These are phyloP conservation scores for Acanthamoeba sp. DNA, from an alignment of 208 protist genomes.

Conservation along the genomic window DNA sequence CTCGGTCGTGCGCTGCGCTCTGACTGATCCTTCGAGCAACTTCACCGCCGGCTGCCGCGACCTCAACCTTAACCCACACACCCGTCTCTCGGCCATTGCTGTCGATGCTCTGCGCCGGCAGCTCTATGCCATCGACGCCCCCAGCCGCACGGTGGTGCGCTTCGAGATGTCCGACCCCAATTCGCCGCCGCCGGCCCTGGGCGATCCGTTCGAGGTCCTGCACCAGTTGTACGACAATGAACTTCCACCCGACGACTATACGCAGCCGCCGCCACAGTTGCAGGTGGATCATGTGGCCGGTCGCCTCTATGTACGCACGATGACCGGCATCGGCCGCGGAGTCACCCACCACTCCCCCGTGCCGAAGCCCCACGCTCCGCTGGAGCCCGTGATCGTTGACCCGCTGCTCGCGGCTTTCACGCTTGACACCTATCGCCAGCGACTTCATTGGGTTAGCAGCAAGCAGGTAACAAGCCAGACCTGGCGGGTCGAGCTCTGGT, in stretches of 20 bases:
- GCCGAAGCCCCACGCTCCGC: background rate
- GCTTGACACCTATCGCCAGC: background rate
- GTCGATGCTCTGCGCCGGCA: background rate
- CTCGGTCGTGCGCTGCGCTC: too few relatives aligned
- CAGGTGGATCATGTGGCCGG: background rate
- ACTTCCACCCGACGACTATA: background rate
- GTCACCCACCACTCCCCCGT: background rate
- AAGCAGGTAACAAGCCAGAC: background rate
- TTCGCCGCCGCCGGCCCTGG: background rate
- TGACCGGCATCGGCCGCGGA: background rate
- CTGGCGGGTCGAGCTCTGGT: background rate
- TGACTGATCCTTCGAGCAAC: too few relatives aligned
- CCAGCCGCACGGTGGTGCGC: background rate
- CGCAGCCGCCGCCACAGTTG: background rate
- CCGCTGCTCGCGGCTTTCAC: background rate
- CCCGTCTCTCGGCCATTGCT: background rate
- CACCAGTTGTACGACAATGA: background rate
- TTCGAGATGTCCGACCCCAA: background rate
- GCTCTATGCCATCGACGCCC: conserved; percentile 1
- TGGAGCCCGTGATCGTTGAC: background rate
- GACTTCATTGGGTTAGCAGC: background rate
- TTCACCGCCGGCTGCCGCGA: background rate
- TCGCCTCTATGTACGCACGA: background rate
- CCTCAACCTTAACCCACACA: background rate
- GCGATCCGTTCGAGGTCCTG: background rate